phyloP scores from a whole-genome alignment of 148 eudicot species.

The Beta vulgaris region DNA sequence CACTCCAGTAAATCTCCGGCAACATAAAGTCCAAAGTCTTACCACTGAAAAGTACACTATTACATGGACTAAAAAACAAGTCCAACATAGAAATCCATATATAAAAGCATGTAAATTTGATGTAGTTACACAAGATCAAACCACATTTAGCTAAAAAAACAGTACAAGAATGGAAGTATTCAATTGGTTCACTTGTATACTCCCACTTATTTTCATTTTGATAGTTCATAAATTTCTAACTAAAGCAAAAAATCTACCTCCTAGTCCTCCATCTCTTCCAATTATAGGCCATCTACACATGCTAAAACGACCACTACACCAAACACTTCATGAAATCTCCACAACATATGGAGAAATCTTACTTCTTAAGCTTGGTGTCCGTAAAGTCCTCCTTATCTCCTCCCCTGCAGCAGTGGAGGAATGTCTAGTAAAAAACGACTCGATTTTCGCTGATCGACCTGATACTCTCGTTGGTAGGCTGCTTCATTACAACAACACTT shows the following conservation, averaged over 20 bases:
- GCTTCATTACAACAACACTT: slow-evolving; percentile 27
- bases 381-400: slow-evolving; percentile 28
- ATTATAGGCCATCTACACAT: slow-evolving; percentile 38
- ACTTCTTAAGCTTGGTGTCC: slow-evolving; percentile 28
- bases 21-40: too few relatives aligned
- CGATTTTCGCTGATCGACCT: slow-evolving; percentile 33
- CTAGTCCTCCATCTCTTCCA: slow-evolving; percentile 35
- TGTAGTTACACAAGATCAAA: not conserved
- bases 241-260: slow-evolving; percentile 22
- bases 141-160: not conserved
- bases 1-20: not conserved
- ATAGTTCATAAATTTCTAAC: not conserved
- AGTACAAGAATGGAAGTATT: slow-evolving; percentile 1
- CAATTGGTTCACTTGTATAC: not conserved
- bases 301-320: slow-evolving; percentile 30
- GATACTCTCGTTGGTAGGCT: slow-evolving; percentile 11
- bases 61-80: not conserved
- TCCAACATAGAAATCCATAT: not conserved
- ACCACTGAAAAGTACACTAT: too few relatives aligned
- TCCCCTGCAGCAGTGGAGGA: slow-evolving; percentile 34
- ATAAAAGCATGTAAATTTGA: too few relatives aligned
- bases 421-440: slow-evolving; percentile 35
- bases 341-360: slow-evolving; percentile 27
- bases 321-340: slow-evolving; percentile 19
- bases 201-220: not conserved